Base-by-base conservation (phyloP, 768 basidiomycete species). In the Lentinula detonsa region DNA sequence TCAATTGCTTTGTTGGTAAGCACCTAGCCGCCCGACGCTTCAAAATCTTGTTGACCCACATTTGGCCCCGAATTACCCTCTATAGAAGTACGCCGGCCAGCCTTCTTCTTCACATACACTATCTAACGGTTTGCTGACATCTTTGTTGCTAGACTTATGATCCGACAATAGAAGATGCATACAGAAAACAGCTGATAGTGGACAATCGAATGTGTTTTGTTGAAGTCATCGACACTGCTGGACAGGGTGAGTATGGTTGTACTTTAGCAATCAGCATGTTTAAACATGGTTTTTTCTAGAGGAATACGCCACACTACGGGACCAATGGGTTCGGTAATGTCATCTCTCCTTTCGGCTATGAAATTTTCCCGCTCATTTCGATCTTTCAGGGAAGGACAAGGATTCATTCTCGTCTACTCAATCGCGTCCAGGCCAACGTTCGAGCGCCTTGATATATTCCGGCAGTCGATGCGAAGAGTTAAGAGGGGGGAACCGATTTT, bases 111-210 rank as follows among this genome's bases (percentile, higher is more conserved):
- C n/a, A n/a, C 50, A 56, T 58, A 28, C 3, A 62, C 63, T 69
- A 49, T 65, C 63, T 61, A 33, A 43, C 61, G 13, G 48, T 55
- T 55, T 46, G 7, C 39, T 45, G 66, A 48, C 56, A 64, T 53
- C 40, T 51, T 63, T 59, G 57, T 31, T 3, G 43, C 60, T 65
- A 96, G 93, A 93, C 93, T 57, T 98, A 98, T 74, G 95, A 98
- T 78, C 95, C 95, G 61, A 98, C 95, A 67, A 98, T 98, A 85
- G 95, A 98, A 77, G 95, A 97, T 73, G 94, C 94, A 64, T 97
- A 98, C 76, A 85, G 95, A 69, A 96, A 95, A 74, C 93, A 95
- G 72, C 83, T 95, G 67, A 87, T 95, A 60, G 93, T 97, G 65
- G 95, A 96, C 75, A 93, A 94, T 71, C 84, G 88, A 67, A 95